These are phyloP conservation scores for Blastobotrys americana DNA, from an alignment of 805 yeast species.

Conservation along the genomic window DNA sequence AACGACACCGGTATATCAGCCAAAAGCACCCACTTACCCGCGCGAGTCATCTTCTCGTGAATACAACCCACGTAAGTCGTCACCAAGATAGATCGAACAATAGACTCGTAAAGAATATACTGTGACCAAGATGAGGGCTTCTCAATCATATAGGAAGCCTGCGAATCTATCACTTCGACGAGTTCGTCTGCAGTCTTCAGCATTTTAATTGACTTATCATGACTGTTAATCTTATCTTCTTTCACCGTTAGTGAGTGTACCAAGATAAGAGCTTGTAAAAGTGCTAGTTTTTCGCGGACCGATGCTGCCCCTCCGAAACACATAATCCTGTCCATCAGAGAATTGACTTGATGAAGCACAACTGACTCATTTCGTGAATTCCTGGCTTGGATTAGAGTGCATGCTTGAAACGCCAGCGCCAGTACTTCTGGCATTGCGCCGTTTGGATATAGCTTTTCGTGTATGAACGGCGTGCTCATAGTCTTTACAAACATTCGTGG, in stretches of 20 bases:
- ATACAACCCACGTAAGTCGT: neutral
- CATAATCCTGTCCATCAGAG: neutral
- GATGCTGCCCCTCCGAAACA: neutral
- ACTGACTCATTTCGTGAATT: neutral
- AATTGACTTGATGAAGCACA: neutral
- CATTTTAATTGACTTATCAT: neutral
- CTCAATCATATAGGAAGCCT: neutral
- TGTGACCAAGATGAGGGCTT: neutral
- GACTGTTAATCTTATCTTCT: neutral
- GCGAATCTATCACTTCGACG: neutral
- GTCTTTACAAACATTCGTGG: constrained; percentile 3
- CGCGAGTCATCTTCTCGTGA: neutral
- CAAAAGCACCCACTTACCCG: neutral
- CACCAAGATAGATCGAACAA: neutral
- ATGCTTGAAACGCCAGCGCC: constrained; percentile 8
- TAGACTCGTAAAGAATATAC: neutral
- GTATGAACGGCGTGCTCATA: constrained; percentile 8
- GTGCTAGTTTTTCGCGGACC: constrained; percentile 7
- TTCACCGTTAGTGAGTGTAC: constrained; percentile 5
- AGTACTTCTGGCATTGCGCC: constrained; percentile 7
- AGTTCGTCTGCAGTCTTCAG: neutral
- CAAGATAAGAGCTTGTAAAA: constrained; percentile 8
- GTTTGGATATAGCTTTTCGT: constrained; percentile 7
- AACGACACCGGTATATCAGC: neutral
- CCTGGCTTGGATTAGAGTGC: constrained; percentile 5